Evolutionary conservation across 352 stramenopile species (phyloP).

Genomic region (Globisporangium rhizosaccharum): DNA sequence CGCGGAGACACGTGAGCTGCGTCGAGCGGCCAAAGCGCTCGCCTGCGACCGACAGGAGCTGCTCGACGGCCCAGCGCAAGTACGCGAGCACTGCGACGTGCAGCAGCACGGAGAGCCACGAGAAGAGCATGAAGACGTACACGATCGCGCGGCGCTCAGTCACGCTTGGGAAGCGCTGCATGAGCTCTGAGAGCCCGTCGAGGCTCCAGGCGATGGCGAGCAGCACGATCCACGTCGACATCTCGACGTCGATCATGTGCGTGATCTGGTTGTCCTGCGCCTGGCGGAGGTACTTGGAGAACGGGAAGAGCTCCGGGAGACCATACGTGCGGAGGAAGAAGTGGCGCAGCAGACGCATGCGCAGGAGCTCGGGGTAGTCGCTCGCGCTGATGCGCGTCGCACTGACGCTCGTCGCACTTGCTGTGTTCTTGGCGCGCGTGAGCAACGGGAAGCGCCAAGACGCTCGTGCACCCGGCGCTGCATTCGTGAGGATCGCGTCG

Average conservation of each 20-base stretch:
- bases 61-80: constrained; percentile 24
- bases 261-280: constrained; percentile 75
- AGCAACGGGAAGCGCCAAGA: constrained; percentile 1
- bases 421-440: not conserved
- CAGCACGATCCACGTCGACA: constrained; percentile 59
- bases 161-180: constrained; percentile 12
- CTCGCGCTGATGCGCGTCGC: not conserved
- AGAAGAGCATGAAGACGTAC: constrained; percentile 30
- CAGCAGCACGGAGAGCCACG: constrained; percentile 28
- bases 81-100: constrained; percentile 34
- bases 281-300: constrained; percentile 70
- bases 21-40: constrained; percentile 7
- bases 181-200: constrained; percentile 14
- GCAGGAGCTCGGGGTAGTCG: constrained; percentile 18
- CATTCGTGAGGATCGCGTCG: constrained; percentile 11
- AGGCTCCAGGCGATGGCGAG: constrained; percentile 40
- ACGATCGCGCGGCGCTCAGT: constrained; percentile 28
- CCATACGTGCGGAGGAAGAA: constrained; percentile 39
- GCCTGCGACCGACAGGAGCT: constrained; percentile 26
- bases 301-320: constrained; percentile 52
- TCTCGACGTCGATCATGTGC: constrained; percentile 74
- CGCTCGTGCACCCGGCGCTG: not conserved
- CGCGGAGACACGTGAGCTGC: constrained; percentile 16
- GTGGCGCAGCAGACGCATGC: constrained; percentile 35
- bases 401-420: not conserved